Percentiles rank a stretch among this genome's conserved stretches.
Conservation (phyloP, 768 basidiomycete genomes). For the Termitomyces sp. region DNA sequence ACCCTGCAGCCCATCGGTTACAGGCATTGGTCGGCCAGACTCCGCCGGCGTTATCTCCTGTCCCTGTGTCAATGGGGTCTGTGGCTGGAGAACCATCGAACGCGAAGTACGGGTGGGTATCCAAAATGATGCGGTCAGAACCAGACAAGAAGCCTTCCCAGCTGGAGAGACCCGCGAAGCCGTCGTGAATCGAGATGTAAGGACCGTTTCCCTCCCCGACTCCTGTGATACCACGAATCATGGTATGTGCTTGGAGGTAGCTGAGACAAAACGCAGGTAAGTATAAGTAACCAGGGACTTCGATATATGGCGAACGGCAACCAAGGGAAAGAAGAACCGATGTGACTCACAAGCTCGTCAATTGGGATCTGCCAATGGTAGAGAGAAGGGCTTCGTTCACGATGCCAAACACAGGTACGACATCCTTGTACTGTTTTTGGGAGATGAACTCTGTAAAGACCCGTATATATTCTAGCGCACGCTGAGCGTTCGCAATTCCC, state of each 20-base stretch:
- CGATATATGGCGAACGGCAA: slow-evolving; percentile 15
- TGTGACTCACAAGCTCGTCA: slow-evolving; percentile 60
- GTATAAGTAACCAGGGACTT: background rate
- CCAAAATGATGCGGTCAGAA: slow-evolving; percentile 37
- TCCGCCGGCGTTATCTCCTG: slow-evolving; percentile 31
- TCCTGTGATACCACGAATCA: slow-evolving; percentile 73
- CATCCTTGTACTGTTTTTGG: slow-evolving; percentile 68
- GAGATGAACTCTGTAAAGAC: slow-evolving; percentile 77
- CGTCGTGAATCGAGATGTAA: slow-evolving; percentile 46
- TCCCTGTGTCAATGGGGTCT: slow-evolving; percentile 25
- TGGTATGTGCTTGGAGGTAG: slow-evolving; percentile 54
- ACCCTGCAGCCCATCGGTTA: slow-evolving; percentile 40
- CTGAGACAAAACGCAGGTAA: slow-evolving; percentile 22
- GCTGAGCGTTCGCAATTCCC: slow-evolving; percentile 86
- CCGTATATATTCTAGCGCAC: slow-evolving; percentile 76
- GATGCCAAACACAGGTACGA: slow-evolving; percentile 62
- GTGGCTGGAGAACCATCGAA: slow-evolving; percentile 40
- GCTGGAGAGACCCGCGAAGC: slow-evolving; percentile 38
- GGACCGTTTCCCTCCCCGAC: slow-evolving; percentile 63
- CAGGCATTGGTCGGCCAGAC: slow-evolving; percentile 45
- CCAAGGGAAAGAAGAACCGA: slow-evolving; percentile 29
- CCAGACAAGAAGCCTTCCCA: slow-evolving; percentile 33
- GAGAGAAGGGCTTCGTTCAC: slow-evolving; percentile 56
- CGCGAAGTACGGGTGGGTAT: slow-evolving; percentile 40
- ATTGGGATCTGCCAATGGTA: slow-evolving; percentile 50